phyloP scores from a whole-genome alignment of 495 filamentous ascomycete species.

The Penicillium daleae region DNA sequence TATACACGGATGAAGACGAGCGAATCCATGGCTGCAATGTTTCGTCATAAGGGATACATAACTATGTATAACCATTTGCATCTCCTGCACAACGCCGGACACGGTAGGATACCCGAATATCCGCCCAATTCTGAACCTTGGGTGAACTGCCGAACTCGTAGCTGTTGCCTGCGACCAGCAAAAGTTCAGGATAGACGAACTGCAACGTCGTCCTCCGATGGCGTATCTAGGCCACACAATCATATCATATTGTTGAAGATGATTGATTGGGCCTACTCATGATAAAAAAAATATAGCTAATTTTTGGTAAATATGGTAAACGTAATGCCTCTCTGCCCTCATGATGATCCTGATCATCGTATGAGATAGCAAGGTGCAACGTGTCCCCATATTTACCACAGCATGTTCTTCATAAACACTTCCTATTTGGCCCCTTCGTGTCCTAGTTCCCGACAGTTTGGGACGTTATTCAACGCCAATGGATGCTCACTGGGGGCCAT shows the following conservation, averaged over 20 bases:
- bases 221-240: neutral
- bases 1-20: neutral
- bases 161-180: neutral
- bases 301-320: no score
- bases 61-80: neutral
- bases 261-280: neutral
- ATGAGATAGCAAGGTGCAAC: constrained; percentile 17
- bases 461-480: neutral
- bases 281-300: no score
- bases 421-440: neutral
- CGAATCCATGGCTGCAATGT: neutral
- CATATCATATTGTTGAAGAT: neutral
- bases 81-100: neutral
- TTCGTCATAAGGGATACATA: neutral
- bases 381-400: neutral
- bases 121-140: neutral
- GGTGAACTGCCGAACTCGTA: neutral
- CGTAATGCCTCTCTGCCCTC: neutral
- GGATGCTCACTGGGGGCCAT: neutral
- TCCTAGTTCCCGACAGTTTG: constrained; percentile 1
- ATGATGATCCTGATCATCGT: constrained; percentile 14
- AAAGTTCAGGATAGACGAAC: neutral
- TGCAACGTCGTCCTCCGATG: neutral
- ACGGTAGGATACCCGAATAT: neutral
- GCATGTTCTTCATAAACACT: neutral